phyloP scores from a whole-genome alignment of 176 grass and related monocot genomes.

The Rhipidocladum racemiflorum region DNA sequence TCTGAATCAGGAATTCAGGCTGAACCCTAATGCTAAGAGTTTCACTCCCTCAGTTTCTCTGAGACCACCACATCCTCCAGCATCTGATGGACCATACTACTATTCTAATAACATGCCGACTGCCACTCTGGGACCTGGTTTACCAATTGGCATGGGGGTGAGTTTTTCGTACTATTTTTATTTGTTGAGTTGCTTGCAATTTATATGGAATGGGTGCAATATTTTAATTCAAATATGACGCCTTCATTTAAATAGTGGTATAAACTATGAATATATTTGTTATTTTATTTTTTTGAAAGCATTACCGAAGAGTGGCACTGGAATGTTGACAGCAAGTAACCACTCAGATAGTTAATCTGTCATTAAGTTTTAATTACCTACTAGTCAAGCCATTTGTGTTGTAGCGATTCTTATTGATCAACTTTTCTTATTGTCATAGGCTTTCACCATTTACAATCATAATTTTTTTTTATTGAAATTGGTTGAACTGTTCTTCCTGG shows the following conservation, averaged over 20 bases:
- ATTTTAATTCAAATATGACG: constrained; percentile 7
- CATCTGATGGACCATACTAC: constrained; percentile 60
- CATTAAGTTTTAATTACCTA: constrained; percentile 8
- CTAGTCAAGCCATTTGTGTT: neutral
- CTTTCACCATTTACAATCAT: neutral
- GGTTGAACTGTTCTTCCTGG: neutral
- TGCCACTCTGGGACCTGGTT: constrained; percentile 43
- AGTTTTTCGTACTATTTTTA: constrained; percentile 27
- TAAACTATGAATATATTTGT: neutral
- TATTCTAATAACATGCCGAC: constrained; percentile 55
- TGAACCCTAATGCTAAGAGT: constrained; percentile 69
- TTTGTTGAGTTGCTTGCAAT: neutral
- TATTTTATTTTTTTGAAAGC: neutral
- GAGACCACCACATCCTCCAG: constrained; percentile 39
- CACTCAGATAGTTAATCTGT: constrained; percentile 1
- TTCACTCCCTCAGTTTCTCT: constrained; percentile 51
- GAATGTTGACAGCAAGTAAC: neutral
- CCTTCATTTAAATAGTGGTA: neutral
- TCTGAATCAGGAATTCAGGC: constrained; percentile 62
- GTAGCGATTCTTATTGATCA: neutral
- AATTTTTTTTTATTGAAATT: neutral
- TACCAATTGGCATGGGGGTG: constrained; percentile 61
- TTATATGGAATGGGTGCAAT: neutral
- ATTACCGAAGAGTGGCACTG: neutral
- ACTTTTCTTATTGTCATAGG: neutral